phyloP scores from a whole-genome alignment of 768 basidiomycete genomes.

The Galerina sulciceps region DNA sequence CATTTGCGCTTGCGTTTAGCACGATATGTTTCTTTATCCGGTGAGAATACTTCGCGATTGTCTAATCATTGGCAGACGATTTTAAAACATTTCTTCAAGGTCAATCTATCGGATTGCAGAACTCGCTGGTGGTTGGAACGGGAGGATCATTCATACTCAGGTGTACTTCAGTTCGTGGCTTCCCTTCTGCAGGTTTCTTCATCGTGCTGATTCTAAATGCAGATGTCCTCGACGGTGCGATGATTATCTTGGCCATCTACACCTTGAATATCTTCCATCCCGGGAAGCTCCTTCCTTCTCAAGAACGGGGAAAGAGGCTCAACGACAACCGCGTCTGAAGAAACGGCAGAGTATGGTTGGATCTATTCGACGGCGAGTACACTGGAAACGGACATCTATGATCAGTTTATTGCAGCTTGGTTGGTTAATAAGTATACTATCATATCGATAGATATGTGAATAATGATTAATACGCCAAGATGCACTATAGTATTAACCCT shows the following conservation, averaged over 20 bases:
- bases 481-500: too few species aligned
- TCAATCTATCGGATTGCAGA: conserved; percentile 57
- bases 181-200: neutral
- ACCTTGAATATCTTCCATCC: conserved; percentile 51
- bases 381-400: too few species aligned
- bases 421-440: too few species aligned
- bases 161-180: conserved; percentile 47
- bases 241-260: conserved; percentile 50
- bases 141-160: conserved; percentile 51
- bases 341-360: too few species aligned
- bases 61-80: neutral
- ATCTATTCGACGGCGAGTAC: too few species aligned
- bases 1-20: conserved; percentile 36
- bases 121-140: conserved; percentile 53
- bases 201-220: neutral
- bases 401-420: too few species aligned
- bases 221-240: conserved; percentile 54
- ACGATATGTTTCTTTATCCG: conserved; percentile 56
- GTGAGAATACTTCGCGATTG: conserved; percentile 25
- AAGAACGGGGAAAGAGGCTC: neutral
- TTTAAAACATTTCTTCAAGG: conserved; percentile 20
- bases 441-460: too few species aligned
- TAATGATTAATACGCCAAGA: too few species aligned
- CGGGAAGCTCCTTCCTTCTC: conserved; percentile 21
- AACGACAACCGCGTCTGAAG: neutral